Conservation (phyloP, 176 grass and related monocot species). For the Triticum dicoccoides region DNA sequence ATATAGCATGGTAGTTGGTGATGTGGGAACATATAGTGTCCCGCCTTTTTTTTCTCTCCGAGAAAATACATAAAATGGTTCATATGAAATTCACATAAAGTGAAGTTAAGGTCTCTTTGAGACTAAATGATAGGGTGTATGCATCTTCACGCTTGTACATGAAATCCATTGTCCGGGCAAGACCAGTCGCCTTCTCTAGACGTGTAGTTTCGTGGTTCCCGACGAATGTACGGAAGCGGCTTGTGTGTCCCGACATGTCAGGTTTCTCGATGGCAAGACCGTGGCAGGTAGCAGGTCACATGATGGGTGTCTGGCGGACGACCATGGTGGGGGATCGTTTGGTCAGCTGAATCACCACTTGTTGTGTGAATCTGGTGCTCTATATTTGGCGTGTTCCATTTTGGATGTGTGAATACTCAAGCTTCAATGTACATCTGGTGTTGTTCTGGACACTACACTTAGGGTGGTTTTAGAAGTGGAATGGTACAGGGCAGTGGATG, state of each 20-base stretch:
- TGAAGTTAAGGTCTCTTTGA: background rate
- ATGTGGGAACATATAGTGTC: background rate
- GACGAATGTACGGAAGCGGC: no score
- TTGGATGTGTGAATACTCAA: no score
- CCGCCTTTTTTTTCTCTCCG: background rate
- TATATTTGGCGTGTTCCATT: no score
- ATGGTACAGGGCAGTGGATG: background rate
- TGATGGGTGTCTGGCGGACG: background rate
- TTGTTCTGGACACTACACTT: background rate
- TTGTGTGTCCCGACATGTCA: no score
- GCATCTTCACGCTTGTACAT: slow-evolving; percentile 21
- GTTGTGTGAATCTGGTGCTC: background rate
- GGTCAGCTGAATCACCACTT: background rate
- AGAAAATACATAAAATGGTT: background rate
- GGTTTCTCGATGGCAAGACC: no score
- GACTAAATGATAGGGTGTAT: background rate
- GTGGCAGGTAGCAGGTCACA: no score
- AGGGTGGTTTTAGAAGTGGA: background rate
- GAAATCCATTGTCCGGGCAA: background rate
- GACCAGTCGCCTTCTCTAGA: background rate
- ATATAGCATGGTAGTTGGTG: background rate
- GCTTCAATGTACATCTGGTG: no score
- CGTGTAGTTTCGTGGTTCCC: no score
- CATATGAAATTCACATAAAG: background rate
- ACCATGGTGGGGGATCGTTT: background rate